These are phyloP conservation scores for Chalciporus sp. DNA, from an alignment of 1,284 basidiomycete genomes.

Conservation along the genomic window DNA sequence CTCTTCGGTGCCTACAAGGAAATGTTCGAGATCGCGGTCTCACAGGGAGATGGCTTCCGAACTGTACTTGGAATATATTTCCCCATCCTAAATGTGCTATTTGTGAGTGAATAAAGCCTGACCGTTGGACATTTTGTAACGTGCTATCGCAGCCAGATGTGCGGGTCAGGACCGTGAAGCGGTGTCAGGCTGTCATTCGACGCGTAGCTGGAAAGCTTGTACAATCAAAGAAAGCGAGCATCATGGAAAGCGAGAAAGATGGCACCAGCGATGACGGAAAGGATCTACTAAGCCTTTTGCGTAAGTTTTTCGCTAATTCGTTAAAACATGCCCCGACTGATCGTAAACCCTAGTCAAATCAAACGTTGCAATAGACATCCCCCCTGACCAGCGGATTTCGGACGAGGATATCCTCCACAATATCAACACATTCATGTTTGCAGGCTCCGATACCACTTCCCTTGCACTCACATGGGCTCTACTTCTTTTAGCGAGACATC, in stretches of 20 bases:
- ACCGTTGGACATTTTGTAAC: background rate
- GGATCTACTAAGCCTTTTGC: slow-evolving; percentile 67
- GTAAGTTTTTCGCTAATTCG: slow-evolving; percentile 42
- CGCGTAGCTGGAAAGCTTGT: slow-evolving; percentile 70
- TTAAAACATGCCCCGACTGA: slow-evolving; percentile 9
- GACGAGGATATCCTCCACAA: slow-evolving; percentile 81
- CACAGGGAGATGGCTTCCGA: slow-evolving; percentile 51
- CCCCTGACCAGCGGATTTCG: slow-evolving; percentile 71
- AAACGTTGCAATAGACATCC: slow-evolving; percentile 63
- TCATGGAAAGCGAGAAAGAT: slow-evolving; percentile 54
- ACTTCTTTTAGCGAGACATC: slow-evolving; percentile 66
- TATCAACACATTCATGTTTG: slow-evolving; percentile 87
- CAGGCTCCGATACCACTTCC: slow-evolving; percentile 83
- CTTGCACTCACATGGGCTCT: slow-evolving; percentile 80
- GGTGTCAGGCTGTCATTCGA: slow-evolving; percentile 63
- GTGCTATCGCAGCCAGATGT: slow-evolving; percentile 52
- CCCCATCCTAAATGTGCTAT: slow-evolving; percentile 57
- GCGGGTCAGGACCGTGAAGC: slow-evolving; percentile 48
- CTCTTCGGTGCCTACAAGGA: slow-evolving; percentile 77
- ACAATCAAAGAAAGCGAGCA: slow-evolving; percentile 69
- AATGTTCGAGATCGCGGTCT: slow-evolving; percentile 75
- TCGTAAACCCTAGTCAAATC: slow-evolving; percentile 61
- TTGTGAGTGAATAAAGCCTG: slow-evolving; percentile 46
- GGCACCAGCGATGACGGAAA: slow-evolving; percentile 53
- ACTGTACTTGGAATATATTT: slow-evolving; percentile 58